Evolutionary conservation across 768 basidiomycete genomes (phyloP), one percentile per base, ranked within the genome.

Genomic region (Suillus weaverae): DNA sequence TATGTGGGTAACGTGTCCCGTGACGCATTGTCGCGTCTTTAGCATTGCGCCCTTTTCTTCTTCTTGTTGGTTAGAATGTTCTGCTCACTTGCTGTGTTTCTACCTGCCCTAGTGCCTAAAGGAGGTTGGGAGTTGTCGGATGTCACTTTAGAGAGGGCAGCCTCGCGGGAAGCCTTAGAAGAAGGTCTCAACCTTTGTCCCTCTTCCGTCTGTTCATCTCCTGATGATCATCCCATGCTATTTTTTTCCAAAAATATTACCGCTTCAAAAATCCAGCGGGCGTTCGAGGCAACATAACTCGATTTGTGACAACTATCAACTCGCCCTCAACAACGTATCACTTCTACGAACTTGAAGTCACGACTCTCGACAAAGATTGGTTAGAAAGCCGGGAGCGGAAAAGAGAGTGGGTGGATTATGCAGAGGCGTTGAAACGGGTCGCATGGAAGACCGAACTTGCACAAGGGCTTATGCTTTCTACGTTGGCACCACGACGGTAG

Each of bases 121-220:
- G 93, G 93, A 77, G 93, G 93, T 74, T 95, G 89, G 89, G 93
- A 95, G 79, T 81, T 86, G 70, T 83, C 89, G 64, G 93, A 95
- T 84, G 87, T 84, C 71, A 83, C 82, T 77, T 81, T 94, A 72
- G 92, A 94, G 83, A 89, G 87, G 81, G 93, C 93, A 76, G 93
- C 93, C 81, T 90, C 87, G 73, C 86, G 93, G 78, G 93, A 95
- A 87, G 93, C 93, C 80, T 83, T 90, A 78, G 93, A 95, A 91
- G 93, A 95, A 94, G 93, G 93, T 95, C 91, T 87, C 87, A 88
- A 86, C 87, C 81, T 86, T 89, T 87, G 82, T 85, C 85, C 87
- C 83, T 87, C 81, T 88, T 84, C 81, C 84, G 85, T 89, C 85
- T 82, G 83, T 81, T 84, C 84, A 80, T 79, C 84, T 86, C 87